Evolutionary conservation across 225 moss, liverwort and hornwort species (phyloP).

Genomic region (Antitrichia curtipendula): DNA sequence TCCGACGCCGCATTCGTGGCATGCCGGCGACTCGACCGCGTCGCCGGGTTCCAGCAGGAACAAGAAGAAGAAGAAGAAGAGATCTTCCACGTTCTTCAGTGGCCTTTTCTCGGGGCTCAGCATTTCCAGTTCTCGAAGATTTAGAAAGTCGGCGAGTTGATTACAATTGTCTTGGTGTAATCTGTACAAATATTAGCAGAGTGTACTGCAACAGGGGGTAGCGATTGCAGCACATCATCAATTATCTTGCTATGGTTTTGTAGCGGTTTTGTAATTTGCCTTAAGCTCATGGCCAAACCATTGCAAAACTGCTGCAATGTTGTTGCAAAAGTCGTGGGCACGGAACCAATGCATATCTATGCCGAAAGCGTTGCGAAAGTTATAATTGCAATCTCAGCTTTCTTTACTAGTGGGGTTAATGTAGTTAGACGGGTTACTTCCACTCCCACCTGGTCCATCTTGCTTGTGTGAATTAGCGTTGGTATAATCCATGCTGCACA

Average conservation of each 20-base stretch:
- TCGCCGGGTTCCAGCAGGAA: neutral
- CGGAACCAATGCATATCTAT: neutral
- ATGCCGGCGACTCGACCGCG: neutral
- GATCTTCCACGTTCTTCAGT: neutral
- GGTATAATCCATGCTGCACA: neutral
- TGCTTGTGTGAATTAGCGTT: neutral
- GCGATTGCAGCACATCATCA: neutral
- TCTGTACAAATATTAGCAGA: neutral
- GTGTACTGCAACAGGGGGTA: neutral
- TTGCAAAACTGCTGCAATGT: neutral
- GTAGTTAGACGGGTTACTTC: neutral
- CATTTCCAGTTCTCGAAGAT: slow-evolving; percentile 1
- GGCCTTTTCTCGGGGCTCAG: slow-evolving; percentile 4
- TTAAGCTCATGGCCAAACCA: no score
- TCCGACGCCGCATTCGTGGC: slow-evolving; percentile 7
- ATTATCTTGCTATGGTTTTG: neutral
- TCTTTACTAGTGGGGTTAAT: neutral
- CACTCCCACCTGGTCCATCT: neutral
- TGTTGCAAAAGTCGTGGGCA: neutral
- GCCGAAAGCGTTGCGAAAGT: neutral
- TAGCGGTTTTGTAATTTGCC: neutral
- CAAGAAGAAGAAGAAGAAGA: neutral
- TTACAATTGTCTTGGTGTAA: neutral
- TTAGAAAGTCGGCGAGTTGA: neutral
- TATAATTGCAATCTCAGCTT: neutral